Evolutionary conservation across 108 stramenopile genomes (phyloP).

Genomic region (Cylindrotheca fusiformis): DNA sequence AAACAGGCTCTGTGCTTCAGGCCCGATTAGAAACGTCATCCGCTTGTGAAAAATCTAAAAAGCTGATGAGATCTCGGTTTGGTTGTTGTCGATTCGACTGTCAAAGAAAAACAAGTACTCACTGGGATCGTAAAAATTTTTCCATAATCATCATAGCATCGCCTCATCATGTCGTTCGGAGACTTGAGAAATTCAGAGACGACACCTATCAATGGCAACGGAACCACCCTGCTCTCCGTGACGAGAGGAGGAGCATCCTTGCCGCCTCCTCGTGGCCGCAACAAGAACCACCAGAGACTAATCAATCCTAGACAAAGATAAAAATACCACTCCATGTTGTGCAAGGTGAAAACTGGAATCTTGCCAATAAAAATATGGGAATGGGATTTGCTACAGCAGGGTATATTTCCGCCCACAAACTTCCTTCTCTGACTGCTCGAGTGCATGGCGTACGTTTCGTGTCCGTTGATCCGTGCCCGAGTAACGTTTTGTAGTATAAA

Average conservation of each 20-base stretch:
- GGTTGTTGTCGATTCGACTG: neutral
- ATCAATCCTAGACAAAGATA: conserved; percentile 19
- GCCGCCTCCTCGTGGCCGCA: conserved; percentile 53
- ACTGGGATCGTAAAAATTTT: conserved; percentile 91
- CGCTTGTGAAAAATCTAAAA: conserved; percentile 82
- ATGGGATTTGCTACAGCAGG: no score
- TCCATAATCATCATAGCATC: conserved; percentile 86
- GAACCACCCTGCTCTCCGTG: conserved; percentile 45
- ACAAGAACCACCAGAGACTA: conserved; percentile 29
- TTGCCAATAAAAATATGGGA: no score
- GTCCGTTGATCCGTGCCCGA: no score
- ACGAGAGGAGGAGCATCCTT: conserved; percentile 74
- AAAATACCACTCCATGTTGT: conserved; percentile 28
- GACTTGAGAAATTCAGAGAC: conserved; percentile 84
- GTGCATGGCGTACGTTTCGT: no score
- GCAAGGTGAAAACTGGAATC: no score
- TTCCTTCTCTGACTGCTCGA: no score
- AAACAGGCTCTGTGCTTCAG: conserved; percentile 94
- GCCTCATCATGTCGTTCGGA: conserved; percentile 89
- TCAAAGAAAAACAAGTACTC: conserved; percentile 36
- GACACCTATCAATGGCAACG: conserved; percentile 77
- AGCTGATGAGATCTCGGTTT: neutral
- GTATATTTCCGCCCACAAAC: no score
- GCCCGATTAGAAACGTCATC: conserved; percentile 97
- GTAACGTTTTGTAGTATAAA: no score